Percentiles rank a stretch among this genome's conserved stretches.
Conservation (phyloP, 768 basidiomycete species). For the Hemileccinum rubropunctum region DNA sequence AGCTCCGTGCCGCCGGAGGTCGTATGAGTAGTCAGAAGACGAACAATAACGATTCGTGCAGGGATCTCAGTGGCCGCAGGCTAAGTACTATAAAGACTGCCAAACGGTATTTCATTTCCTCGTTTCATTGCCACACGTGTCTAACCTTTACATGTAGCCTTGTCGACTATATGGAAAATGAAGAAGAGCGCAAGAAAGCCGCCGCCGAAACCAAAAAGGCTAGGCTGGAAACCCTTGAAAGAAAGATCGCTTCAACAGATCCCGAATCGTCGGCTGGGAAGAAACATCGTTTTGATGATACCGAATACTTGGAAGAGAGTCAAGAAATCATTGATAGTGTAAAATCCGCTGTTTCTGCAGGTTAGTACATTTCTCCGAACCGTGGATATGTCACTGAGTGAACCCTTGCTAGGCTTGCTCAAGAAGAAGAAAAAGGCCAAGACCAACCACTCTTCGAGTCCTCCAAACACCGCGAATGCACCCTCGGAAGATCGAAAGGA, state of each 20-base stretch:
- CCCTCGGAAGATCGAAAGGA: constrained; percentile 6
- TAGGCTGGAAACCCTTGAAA: constrained; percentile 84
- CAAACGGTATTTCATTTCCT: constrained; percentile 60
- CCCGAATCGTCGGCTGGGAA: constrained; percentile 57
- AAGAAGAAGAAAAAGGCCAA: constrained; percentile 79
- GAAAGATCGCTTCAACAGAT: constrained; percentile 52
- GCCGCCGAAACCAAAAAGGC: constrained; percentile 73
- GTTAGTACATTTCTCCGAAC: constrained; percentile 38
- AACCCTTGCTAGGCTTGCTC: constrained; percentile 51
- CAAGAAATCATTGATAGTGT: constrained; percentile 88
- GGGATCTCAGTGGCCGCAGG: constrained; percentile 87
- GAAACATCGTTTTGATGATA: constrained; percentile 91
- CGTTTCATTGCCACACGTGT: background rate
- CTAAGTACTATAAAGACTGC: constrained; percentile 96
- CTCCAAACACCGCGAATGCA: constrained; percentile 23
- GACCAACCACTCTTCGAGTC: constrained; percentile 24
- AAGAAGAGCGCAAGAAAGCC: constrained; percentile 77
- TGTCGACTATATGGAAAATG: constrained; percentile 81
- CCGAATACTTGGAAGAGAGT: constrained; percentile 88
- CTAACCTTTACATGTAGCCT: constrained; percentile 45
- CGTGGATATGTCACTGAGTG: constrained; percentile 9
- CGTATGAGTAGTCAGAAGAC: constrained; percentile 97
- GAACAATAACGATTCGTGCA: constrained; percentile 90
- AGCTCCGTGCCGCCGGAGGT: constrained; percentile 94
- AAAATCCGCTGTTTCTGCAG: constrained; percentile 84